Base-by-base conservation (phyloP, 192 early-diverging fungal species). In the Funneliformis mosseae region DNA sequence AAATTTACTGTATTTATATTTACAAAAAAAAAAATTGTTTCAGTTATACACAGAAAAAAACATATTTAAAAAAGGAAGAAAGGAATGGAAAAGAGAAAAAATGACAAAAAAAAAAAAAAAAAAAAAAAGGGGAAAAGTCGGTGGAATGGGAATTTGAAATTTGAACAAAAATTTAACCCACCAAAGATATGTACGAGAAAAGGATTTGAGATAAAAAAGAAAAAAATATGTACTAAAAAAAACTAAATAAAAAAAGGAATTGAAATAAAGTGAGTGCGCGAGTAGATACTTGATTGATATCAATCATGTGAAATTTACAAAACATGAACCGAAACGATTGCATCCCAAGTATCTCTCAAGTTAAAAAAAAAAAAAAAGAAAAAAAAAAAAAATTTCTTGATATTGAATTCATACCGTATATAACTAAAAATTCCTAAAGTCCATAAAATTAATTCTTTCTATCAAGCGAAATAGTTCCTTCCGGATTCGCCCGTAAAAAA, bases 1-100 rank as follows among this genome's bases (percentile, higher is more conserved):
- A 70, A n/a, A 43, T 70, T 70, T 70, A 70, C 68, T 70, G 68
- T 42, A 70, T 70, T 70, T 70, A 70, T 70, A 43, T 70, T 43
- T 43, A 70, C 33, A 70, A 70, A 42, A 43, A n/a, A n/a, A 69
- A 41, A 70, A n/a, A 69, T 42, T 43, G 33, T 23, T 70, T 41
- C 21, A 70, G 28, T 41, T 70, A 70, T 70, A 70, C 39, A 70
- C 39, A 70, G 21, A 69, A 41, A 70, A 70, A 70, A 14, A 70
- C 42, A 70, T 70, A n/a, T 70, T 21, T n/a, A 42, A 43, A 41
- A 42, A 33, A n/a, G 41, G 18, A 38, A 66, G 14, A 33, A 66
- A 25, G 18, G 16, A 67, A 5, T 12, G 64, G n/a, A 10, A 27
- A 11, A 3, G 9, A 39, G 21, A 70, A n/a, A 70, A 42, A 66